Evolutionary conservation across 1,284 basidiomycete species (phyloP).

Genomic region (Fomitopsis schrenkii): DNA sequence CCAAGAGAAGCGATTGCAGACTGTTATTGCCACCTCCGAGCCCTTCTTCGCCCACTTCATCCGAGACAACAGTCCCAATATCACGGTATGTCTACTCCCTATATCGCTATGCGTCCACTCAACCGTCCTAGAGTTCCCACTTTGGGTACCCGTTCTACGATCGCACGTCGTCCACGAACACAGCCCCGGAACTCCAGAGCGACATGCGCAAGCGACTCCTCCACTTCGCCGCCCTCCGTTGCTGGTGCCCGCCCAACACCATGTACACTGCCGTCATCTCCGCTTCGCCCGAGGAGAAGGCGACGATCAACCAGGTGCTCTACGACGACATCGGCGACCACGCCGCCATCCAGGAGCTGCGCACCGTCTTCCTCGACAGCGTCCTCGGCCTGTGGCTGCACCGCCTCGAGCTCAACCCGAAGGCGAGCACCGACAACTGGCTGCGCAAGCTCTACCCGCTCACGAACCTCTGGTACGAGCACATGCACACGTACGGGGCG

Average conservation of each 20-base stretch:
- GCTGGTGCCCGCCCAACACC: neutral
- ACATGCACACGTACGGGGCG: neutral
- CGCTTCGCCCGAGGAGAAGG: neutral
- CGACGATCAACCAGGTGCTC: neutral
- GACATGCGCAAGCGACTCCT: neutral
- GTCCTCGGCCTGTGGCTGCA: neutral
- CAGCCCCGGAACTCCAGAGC: neutral
- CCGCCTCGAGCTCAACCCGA: neutral
- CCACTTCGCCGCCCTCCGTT: neutral
- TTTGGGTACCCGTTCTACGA: slow-evolving; percentile 1
- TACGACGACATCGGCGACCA: slow-evolving; percentile 1
- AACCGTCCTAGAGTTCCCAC: neutral
- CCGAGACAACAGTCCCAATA: neutral
- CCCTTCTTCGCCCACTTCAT: neutral
- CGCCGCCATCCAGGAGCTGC: neutral
- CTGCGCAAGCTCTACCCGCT: neutral
- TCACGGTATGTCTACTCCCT: neutral
- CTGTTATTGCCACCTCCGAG: neutral
- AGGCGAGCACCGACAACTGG: neutral
- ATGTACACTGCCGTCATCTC: slow-evolving; percentile 1
- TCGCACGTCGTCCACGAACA: neutral
- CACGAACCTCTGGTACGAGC: neutral
- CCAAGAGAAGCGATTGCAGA: slow-evolving; percentile 1
- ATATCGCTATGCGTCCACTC: neutral
- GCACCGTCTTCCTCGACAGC: neutral